Conservation (phyloP, 768 basidiomycete species). For the Boletus sp. region DNA sequence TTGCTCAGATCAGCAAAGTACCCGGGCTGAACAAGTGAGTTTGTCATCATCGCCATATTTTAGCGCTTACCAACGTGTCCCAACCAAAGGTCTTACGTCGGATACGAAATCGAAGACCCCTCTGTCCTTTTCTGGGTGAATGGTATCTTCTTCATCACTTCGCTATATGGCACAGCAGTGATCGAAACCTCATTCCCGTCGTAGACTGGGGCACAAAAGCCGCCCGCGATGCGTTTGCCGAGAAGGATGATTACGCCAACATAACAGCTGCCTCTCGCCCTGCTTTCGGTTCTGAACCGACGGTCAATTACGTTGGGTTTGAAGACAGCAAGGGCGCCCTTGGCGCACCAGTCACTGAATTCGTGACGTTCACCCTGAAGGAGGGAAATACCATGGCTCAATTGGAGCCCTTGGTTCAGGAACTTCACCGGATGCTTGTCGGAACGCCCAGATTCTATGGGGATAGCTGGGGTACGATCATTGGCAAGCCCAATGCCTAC, state of each 20-base stretch:
- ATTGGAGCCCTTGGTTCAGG: conserved; percentile 20
- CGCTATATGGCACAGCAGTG: background rate
- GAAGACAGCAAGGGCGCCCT: conserved; percentile 18
- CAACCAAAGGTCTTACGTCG: conserved; percentile 26
- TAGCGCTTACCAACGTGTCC: background rate
- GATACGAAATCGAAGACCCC: conserved; percentile 28
- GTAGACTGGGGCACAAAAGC: conserved; percentile 28
- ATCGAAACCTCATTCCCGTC: conserved; percentile 4
- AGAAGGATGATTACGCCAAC: conserved; percentile 6
- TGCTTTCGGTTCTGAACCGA: conserved; percentile 19
- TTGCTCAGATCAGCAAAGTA: conserved; percentile 7
- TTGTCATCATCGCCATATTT: background rate
- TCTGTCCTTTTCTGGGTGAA: conserved; percentile 27
- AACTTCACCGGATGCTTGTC: conserved; percentile 19
- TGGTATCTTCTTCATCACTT: conserved; percentile 4
- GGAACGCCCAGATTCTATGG: conserved; percentile 27
- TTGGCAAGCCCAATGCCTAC: conserved; percentile 17
- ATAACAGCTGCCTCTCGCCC: conserved; percentile 1
- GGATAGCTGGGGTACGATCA: conserved; percentile 27
- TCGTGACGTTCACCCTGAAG: conserved; percentile 33
- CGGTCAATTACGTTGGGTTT: conserved; percentile 19
- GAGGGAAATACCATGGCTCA: conserved; percentile 17
- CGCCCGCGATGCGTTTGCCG: conserved; percentile 11
- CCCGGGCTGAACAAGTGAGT: conserved; percentile 21
- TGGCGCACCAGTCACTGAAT: conserved; percentile 30